Base-by-base conservation (phyloP, 2,329 filamentous ascomycete species). In the Chrysoporthe austroafricana region DNA sequence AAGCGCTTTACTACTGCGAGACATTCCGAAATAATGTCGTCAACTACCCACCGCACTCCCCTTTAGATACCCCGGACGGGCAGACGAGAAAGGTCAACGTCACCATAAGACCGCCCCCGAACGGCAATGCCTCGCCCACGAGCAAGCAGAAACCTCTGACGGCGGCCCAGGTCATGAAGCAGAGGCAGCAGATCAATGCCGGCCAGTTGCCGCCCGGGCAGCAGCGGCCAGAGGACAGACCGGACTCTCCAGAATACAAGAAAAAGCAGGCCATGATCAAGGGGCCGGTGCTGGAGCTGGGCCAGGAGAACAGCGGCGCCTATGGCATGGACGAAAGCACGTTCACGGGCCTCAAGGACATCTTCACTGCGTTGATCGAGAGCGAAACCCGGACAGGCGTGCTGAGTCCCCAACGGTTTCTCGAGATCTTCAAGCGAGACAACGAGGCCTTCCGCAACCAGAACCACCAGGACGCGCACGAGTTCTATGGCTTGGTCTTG, bases 381-480 rank as follows among this genome's bases (percentile, higher is more conserved):
- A 94, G 92, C 77, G 84, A 88, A 69, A 91, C 91, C 52, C 89
- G 94, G 66, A 96, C 92, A 7, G 96, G 96, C 18, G 93, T 99
- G 13, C 86, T 98, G 54, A 97, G 94, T 75, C 96, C 96, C 1
- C 90, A 95, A 74, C 91, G 94, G 70, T 97, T 99, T 71, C 84
- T 99, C 46, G 95, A 99, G 76, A 94, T 97, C 36, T 89, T 99
- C 75, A 93, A 94, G 76, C 88, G 92, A 70, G 93, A 98, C 74
- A 97, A 99, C 77, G 96, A 99, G 78, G 94, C 97, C 91, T 99
- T 99, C 75, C 90, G 94, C 68, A 95, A 94, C 50, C 92, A 94
- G 4, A 97, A 97, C 92, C 96, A 99, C 78, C 96, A 99, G 77
- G 96, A 99, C 77, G 96, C 96, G 1, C 96, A 99, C 78, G 96